Evolutionary conservation across 140 eudicot species (phyloP), one percentile per base, ranked within the genome.

Genomic region (Erigeron philadelphicus): DNA sequence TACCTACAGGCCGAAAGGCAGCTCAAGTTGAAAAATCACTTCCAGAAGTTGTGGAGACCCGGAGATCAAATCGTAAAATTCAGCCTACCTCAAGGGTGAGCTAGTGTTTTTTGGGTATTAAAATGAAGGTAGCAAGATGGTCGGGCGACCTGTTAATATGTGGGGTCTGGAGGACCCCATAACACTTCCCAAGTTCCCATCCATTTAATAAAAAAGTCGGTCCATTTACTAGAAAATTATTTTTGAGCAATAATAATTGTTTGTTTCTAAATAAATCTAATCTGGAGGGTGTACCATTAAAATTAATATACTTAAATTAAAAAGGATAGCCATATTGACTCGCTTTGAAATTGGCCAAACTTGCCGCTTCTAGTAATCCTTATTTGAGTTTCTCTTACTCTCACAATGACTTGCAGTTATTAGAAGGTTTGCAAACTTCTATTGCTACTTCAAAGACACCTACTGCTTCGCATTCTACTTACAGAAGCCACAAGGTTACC

Each of bases 81-180:
- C 98, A 91, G 82, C 98, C 98, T 4, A 91, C 98, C 19, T 90
- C 94, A 66, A 77, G 95, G 90, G 98, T 91, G 66, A 76, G 78
- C 58, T 38, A 38, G 5, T 35, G 1, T 31, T 47, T 16, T n/a
- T 38, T 63, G 38, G 38, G 5, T 31, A 31, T 31, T 4, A 31
- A 64, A 41, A 64, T 73, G 17, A 47, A 48, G 59, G 12, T 23
- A 21, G 71, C 13, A 48, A 31, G 38, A 31, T 31, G 38, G 38
- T 31, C 4, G 38, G 38, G 38, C 38, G 4, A 31, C 38, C 38
- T 31, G 38, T 31, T 2, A 31, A 31, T 31, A 31, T 4, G 50
- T 7, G 5, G 21, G 41, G 19, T 2, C 25, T n/a, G 15, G 13
- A 19, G 38, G 38, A 17, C 63, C n/a, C 4, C 5, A 57, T 9